These are phyloP conservation scores for Ascochyta lentis DNA, from an alignment of 2,329 filamentous ascomycete species.

Conservation along the genomic window DNA sequence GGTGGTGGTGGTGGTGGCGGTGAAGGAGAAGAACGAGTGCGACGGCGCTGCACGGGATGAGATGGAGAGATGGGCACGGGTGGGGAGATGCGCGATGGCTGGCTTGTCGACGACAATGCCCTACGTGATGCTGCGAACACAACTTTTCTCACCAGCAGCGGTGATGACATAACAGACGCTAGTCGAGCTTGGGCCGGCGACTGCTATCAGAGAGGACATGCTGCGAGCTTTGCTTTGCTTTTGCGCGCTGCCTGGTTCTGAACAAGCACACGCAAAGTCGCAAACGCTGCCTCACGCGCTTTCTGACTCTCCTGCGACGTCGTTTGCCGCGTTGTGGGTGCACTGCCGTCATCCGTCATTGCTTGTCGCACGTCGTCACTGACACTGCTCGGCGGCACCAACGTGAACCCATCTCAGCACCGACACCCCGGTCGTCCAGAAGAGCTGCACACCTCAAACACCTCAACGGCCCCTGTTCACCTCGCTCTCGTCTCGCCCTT, in stretches of 20 bases:
- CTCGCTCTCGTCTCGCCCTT: conserved; percentile 10
- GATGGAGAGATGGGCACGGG: conserved; percentile 23
- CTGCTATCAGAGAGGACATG: conserved; percentile 7
- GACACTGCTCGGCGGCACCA: conserved; percentile 26
- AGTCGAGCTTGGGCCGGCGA: conserved; percentile 9
- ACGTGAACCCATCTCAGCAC: conserved; percentile 22
- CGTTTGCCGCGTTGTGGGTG: conserved; percentile 9
- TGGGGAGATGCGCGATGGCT: conserved; percentile 26
- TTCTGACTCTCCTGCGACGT: conserved; percentile 23
- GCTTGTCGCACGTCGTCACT: conserved; percentile 28
- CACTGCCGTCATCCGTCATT: conserved; percentile 15
- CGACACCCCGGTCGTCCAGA: conserved; percentile 20
- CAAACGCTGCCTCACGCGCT: neutral
- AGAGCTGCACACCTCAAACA: conserved; percentile 24
- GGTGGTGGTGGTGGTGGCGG: conserved; percentile 1
- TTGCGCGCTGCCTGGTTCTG: conserved; percentile 7
- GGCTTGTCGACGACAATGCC: conserved; percentile 20
- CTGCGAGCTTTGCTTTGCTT: conserved; percentile 19
- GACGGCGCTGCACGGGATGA: conserved; percentile 21
- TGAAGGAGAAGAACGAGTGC: conserved; percentile 17
- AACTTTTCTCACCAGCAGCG: conserved; percentile 37
- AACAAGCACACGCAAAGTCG: too few species aligned
- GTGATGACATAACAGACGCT: conserved; percentile 37
- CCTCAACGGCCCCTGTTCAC: conserved; percentile 19
- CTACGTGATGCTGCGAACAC: conserved; percentile 15